Conservation (phyloP, 805 yeast genomes). For the Saturnispora saitoi region DNA sequence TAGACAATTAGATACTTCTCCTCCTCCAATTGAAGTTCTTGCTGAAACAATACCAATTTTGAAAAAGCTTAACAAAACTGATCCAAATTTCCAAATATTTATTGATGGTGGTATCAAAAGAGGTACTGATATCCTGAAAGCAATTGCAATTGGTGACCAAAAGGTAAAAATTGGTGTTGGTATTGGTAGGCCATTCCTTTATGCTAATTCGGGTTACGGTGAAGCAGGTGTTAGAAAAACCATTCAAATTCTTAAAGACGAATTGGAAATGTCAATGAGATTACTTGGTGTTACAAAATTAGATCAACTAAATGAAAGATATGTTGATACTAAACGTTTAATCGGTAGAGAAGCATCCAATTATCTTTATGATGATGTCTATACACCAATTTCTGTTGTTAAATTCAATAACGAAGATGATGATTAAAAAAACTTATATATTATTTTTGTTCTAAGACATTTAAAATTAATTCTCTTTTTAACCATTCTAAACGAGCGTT, state of each 20-base stretch:
- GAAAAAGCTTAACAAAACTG: slow-evolving; percentile 35
- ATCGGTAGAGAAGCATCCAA: slow-evolving; percentile 28
- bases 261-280: slow-evolving; percentile 70
- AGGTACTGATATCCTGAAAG: slow-evolving; percentile 59
- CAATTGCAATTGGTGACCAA: slow-evolving; percentile 60
- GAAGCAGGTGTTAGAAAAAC: slow-evolving; percentile 56
- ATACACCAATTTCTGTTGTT: slow-evolving; percentile 25
- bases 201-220: slow-evolving; percentile 57
- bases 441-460: slow-evolving; percentile 3
- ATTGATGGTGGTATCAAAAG: slow-evolving; percentile 66
- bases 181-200: slow-evolving; percentile 57
- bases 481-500: slow-evolving; percentile 21
- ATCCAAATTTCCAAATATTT: slow-evolving; percentile 47
- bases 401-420: slow-evolving; percentile 23
- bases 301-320: slow-evolving; percentile 48
- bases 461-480: slow-evolving; percentile 19
- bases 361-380: slow-evolving; percentile 23
- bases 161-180: slow-evolving; percentile 69
- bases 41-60: slow-evolving; percentile 58
- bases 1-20: slow-evolving; percentile 73
- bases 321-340: slow-evolving; percentile 44
- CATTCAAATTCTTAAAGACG: slow-evolving; percentile 56
- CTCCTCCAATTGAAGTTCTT: slow-evolving; percentile 68
- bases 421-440: background rate
- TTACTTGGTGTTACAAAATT: slow-evolving; percentile 62